phyloP scores from a whole-genome alignment of 352 stramenopile genomes.

The Globisporangium viniferum region DNA sequence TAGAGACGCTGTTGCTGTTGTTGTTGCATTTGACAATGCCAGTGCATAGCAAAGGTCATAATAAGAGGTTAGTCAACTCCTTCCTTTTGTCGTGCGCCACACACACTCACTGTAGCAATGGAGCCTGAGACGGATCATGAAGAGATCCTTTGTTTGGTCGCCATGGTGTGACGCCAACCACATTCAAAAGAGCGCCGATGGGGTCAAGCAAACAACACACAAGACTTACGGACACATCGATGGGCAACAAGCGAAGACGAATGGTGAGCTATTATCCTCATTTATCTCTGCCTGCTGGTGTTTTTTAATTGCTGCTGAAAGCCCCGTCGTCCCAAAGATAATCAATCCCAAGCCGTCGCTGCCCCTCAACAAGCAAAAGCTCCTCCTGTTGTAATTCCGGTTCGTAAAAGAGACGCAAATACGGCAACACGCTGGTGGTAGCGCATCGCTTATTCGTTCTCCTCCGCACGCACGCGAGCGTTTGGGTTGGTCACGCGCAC shows the following conservation, averaged over 20 bases:
- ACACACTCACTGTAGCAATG: not conserved
- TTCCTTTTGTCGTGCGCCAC: too few relatives aligned
- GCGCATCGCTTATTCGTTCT: slow-evolving; percentile 87
- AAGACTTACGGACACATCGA: slow-evolving; percentile 17
- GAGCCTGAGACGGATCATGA: not conserved
- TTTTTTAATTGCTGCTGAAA: slow-evolving; percentile 17
- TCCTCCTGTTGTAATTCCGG: slow-evolving; percentile 1
- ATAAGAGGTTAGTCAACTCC: not conserved
- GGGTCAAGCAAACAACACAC: not conserved
- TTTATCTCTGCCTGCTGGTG: slow-evolving; percentile 20
- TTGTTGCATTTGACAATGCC: not conserved
- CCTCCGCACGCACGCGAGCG: slow-evolving; percentile 95
- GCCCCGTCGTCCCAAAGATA: slow-evolving; percentile 14
- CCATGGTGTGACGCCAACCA: slow-evolving; percentile 21
- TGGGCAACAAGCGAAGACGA: slow-evolving; percentile 12
- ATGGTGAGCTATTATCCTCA: slow-evolving; percentile 33
- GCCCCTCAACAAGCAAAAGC: slow-evolving; percentile 20
- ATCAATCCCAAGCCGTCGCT: slow-evolving; percentile 7
- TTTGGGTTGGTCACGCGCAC: slow-evolving; percentile 98
- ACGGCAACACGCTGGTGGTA: not conserved
- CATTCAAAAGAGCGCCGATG: slow-evolving; percentile 8
- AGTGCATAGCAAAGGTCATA: not conserved
- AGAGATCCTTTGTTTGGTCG: not conserved
- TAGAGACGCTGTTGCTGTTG: not conserved
- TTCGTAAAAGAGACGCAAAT: slow-evolving; percentile 6